Percentiles rank a stretch among this genome's conserved stretches.
Evolutionary conservation across 164 flowering plant species (phyloP).

Genomic region (Kingdonia uniflora): DNA sequence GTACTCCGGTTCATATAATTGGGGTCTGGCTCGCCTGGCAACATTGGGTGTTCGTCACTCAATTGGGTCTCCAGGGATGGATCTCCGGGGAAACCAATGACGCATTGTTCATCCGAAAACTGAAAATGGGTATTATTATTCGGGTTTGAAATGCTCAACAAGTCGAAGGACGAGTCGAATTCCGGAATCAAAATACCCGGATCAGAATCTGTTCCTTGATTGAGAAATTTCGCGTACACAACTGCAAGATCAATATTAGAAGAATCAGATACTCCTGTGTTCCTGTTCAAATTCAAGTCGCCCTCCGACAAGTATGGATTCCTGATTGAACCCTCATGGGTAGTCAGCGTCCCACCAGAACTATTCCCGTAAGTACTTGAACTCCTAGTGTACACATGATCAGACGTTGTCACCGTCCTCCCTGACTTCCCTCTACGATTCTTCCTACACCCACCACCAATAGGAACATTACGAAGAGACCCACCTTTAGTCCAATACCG

Average conservation of each 20-base stretch:
- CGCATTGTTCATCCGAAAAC: conserved; percentile 3
- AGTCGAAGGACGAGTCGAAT: conserved; percentile 12
- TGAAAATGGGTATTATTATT: conserved; percentile 1
- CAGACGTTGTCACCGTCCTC: too few species aligned
- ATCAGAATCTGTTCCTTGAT: conserved; percentile 12
- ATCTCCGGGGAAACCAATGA: not conserved
- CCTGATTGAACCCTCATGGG: too few species aligned
- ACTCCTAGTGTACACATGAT: not conserved
- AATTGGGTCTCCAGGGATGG: conserved; percentile 8
- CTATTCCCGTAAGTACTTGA: not conserved
- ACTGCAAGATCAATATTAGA: conserved; percentile 43
- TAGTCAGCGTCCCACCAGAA: too few species aligned
- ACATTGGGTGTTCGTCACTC: conserved; percentile 9
- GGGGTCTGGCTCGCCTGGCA: conserved; percentile 11
- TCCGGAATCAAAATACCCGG: conserved; percentile 8
- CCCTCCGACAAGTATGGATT: too few species aligned
- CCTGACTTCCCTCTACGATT: conserved; percentile 20
- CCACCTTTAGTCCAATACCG: too few species aligned
- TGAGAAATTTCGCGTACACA: conserved; percentile 50
- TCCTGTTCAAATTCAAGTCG: too few species aligned
- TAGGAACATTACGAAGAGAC: conserved; percentile 46
- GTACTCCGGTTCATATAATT: conserved; percentile 12
- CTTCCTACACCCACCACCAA: conserved; percentile 57
- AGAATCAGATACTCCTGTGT: conserved; percentile 6
- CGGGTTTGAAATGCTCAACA: conserved; percentile 4